A percentile compares a stretch with the other conserved stretches of the same genome.
These are phyloP conservation scores for Sideroxylon spinosum DNA, from an alignment of 179 eudicot species.

Conservation along the genomic window DNA sequence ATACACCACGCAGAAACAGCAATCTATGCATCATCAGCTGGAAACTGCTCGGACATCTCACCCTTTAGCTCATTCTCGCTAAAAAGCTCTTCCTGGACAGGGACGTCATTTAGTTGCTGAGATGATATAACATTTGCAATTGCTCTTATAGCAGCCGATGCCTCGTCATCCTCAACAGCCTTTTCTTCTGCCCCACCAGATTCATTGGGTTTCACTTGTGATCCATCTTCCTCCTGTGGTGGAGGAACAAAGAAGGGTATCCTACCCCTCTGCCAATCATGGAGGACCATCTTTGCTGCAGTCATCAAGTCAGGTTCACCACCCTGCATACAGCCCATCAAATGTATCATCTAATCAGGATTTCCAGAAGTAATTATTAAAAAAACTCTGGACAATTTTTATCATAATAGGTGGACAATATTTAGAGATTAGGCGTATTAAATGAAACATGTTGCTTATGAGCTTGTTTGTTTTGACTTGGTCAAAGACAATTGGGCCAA, in stretches of 20 bases:
- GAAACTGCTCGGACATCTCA: constrained; percentile 26
- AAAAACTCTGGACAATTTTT: not conserved
- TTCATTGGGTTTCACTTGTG: constrained; percentile 24
- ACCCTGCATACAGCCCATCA: constrained; percentile 36
- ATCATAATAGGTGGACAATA: not conserved
- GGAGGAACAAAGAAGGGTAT: constrained; percentile 97
- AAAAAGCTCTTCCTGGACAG: constrained; percentile 65
- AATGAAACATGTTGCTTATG: not conserved
- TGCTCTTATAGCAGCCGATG: constrained; percentile 57
- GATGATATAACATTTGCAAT: constrained; percentile 67
- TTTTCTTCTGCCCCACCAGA: constrained; percentile 26
- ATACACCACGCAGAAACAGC: too few relatives aligned
- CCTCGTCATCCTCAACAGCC: constrained; percentile 34
- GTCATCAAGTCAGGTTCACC: constrained; percentile 93
- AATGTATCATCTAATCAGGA: not conserved
- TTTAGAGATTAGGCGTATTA: too few relatives aligned
- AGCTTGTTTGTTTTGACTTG: not conserved
- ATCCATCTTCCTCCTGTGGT: constrained; percentile 51
- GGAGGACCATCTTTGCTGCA: constrained; percentile 86
- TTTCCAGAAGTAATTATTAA: not conserved
- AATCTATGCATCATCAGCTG: not conserved
- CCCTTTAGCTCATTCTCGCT: constrained; percentile 66
- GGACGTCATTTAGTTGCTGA: constrained; percentile 63
- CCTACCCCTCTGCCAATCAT: constrained; percentile 96
- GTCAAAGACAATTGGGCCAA: not conserved